Conservation (phyloP, 139 green algal species). For the Chlamydomonas incerta region DNA sequence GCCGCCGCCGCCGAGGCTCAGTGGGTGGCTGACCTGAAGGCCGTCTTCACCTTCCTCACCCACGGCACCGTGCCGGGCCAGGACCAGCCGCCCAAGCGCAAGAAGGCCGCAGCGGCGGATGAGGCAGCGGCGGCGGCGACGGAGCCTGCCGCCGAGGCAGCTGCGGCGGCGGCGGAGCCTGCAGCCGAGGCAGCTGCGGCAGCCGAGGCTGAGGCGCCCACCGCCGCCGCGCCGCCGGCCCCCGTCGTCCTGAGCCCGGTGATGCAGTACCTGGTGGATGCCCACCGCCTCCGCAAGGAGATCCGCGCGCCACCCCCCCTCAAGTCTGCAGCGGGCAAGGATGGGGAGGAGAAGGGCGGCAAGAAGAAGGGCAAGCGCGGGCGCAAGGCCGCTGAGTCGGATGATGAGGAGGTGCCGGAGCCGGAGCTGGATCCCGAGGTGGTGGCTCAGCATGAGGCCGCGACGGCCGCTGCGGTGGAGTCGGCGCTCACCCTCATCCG, state of each 20-base stretch:
- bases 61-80: background rate
- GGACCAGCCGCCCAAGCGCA: background rate
- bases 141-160: background rate
- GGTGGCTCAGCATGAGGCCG: background rate
- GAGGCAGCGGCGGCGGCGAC: background rate
- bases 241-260: background rate
- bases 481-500: background rate
- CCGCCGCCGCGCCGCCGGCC: background rate
- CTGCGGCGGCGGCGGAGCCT: background rate
- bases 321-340: background rate
- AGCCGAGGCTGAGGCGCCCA: background rate
- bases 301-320: background rate
- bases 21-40: background rate
- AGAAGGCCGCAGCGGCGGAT: background rate
- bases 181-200: background rate
- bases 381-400: background rate
- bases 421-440: background rate
- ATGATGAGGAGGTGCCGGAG: background rate
- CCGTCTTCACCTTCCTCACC: background rate
- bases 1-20: background rate
- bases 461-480: background rate
- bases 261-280: background rate
- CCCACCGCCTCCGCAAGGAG: slow-evolving; percentile 5
- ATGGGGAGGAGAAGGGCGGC: background rate
- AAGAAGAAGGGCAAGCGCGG: background rate